Evolutionary conservation across 805 yeast genomes (phyloP).

Genomic region (Candida endomychidarum): DNA sequence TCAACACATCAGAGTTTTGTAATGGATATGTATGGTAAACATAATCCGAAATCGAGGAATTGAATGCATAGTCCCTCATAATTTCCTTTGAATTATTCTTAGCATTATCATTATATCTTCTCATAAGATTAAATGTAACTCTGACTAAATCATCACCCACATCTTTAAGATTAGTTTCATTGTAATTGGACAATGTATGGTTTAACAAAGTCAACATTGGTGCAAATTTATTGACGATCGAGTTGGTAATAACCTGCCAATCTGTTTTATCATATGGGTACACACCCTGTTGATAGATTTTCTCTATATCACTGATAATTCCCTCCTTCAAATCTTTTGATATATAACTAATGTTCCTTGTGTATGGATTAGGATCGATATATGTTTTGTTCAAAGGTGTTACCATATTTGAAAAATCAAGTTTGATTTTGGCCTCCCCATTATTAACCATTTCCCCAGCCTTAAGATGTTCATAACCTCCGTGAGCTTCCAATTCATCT

Average conservation of each 20-base stretch:
- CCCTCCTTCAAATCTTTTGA: constrained; percentile 22
- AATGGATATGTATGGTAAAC: constrained; percentile 43
- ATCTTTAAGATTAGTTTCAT: neutral
- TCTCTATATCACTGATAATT: constrained; percentile 36
- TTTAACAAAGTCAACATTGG: constrained; percentile 48
- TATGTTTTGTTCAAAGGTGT: constrained; percentile 55
- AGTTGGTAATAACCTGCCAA: constrained; percentile 55
- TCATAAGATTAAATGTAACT: constrained; percentile 43
- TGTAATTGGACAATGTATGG: constrained; percentile 24
- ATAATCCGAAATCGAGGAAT: constrained; percentile 46
- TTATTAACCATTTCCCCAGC: constrained; percentile 49
- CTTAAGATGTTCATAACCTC: constrained; percentile 7
- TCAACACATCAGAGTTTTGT: constrained; percentile 41
- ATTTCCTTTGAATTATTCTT: constrained; percentile 9
- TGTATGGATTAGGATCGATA: constrained; percentile 49
- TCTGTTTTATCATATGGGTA: constrained; percentile 36
- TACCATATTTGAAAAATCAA: constrained; percentile 54
- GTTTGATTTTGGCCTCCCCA: constrained; percentile 47
- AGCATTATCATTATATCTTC: constrained; percentile 39
- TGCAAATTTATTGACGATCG: constrained; percentile 52
- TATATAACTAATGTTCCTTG: constrained; percentile 33
- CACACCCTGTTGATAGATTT: constrained; percentile 25
- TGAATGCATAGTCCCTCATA: constrained; percentile 23
- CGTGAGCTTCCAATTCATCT: constrained; percentile 6
- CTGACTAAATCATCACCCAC: constrained; percentile 38